A percentile compares a stretch with the other conserved stretches of the same genome.
Conservation (phyloP, 192 early-diverging fungal genomes). For the Gorgonomyces haynaldii region DNA sequence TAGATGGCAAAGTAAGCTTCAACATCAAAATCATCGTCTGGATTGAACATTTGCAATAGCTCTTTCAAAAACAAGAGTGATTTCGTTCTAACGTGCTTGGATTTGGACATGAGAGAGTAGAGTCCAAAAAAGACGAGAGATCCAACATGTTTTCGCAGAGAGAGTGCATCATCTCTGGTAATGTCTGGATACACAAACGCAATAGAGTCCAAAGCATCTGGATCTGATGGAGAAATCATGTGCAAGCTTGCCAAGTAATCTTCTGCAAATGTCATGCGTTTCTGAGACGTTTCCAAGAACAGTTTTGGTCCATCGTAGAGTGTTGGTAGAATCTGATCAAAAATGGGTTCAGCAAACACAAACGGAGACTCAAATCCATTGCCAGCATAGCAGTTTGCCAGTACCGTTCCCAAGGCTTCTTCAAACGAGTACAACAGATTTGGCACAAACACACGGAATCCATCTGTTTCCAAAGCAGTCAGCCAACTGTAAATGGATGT, state of each 20-base stretch:
- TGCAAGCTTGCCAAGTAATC: constrained; percentile 15
- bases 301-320: constrained; percentile 12
- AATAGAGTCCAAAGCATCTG: constrained; percentile 1
- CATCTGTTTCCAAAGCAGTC: constrained; percentile 21
- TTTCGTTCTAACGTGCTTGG: constrained; percentile 19
- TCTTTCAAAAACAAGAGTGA: constrained; percentile 29
- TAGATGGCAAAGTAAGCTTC: constrained; percentile 9
- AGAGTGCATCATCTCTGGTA: constrained; percentile 14
- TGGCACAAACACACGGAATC: constrained; percentile 29
- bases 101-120: constrained; percentile 26
- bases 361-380: constrained; percentile 5
- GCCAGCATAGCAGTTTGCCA: constrained; percentile 25
- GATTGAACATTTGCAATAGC: constrained; percentile 30
- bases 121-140: constrained; percentile 37
- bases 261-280: constrained; percentile 13
- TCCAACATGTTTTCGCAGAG: constrained; percentile 28
- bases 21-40: constrained; percentile 18
- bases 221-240: constrained; percentile 2
- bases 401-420: constrained; percentile 31
- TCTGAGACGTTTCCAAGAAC: constrained; percentile 10
- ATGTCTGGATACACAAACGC: constrained; percentile 25
- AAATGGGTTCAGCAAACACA: constrained; percentile 20
- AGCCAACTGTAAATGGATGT: constrained; percentile 24
- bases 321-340: constrained; percentile 24
- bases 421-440: constrained; percentile 29